Percentiles rank a stretch among this genome's conserved stretches.
Evolutionary conservation across 2,329 filamentous ascomycete genomes (phyloP).

Genomic region (Waltergamsia citrina): DNA sequence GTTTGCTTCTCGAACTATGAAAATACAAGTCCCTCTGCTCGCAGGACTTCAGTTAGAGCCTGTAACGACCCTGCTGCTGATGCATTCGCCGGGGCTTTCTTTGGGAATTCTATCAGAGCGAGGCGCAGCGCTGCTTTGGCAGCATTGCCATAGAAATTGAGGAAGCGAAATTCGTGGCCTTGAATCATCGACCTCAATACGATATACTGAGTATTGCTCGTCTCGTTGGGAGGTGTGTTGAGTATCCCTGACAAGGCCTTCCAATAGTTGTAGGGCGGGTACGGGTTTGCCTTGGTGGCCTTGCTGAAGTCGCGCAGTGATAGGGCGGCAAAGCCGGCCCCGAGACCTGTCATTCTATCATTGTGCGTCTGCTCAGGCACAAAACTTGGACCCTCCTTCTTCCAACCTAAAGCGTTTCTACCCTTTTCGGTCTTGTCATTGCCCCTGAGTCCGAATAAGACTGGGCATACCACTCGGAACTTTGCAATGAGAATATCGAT

Average conservation of each 20-base stretch:
- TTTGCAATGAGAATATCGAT: conserved; percentile 84
- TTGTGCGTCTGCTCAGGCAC: conserved; percentile 64
- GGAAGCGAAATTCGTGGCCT: conserved; percentile 63
- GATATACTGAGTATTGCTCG: conserved; percentile 64
- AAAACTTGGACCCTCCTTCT: conserved; percentile 48
- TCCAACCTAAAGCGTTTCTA: conserved; percentile 64
- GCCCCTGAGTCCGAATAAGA: conserved; percentile 75
- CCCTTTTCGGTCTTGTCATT: conserved; percentile 64
- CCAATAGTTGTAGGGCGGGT: conserved; percentile 78
- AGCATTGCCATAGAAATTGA: conserved; percentile 71
- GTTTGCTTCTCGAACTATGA: conserved; percentile 3
- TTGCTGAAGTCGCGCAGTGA: conserved; percentile 74
- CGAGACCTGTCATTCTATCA: conserved; percentile 76
- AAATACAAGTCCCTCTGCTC: conserved; percentile 39
- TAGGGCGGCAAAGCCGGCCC: conserved; percentile 74
- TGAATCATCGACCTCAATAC: conserved; percentile 65
- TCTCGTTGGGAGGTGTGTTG: conserved; percentile 58
- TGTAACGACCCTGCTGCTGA: conserved; percentile 40
- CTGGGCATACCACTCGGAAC: conserved; percentile 69
- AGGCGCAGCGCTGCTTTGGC: conserved; percentile 61
- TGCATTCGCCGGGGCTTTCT: conserved; percentile 34
- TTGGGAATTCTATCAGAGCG: conserved; percentile 67
- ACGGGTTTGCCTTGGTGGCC: conserved; percentile 60
- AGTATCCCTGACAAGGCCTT: conserved; percentile 63
- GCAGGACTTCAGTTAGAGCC: conserved; percentile 44